Conservation (phyloP, 2,329 filamentous ascomycete species). For the Aspergillus tanneri region DNA sequence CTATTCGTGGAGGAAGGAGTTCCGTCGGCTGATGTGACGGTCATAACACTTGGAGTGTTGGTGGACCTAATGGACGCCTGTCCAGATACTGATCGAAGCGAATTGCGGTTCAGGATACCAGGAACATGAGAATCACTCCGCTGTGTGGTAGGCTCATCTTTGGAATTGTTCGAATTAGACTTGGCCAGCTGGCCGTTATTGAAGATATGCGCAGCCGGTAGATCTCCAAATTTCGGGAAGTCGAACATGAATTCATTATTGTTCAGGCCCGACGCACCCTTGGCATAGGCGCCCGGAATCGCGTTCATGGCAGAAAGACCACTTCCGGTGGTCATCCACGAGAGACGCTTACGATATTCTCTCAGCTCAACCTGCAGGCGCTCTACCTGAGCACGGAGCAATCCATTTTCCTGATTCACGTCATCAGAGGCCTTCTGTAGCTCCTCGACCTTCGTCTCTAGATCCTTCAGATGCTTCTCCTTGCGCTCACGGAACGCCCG, state of each 20-base stretch:
- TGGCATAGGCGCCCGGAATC: slow-evolving; percentile 47
- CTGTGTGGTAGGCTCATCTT: slow-evolving; percentile 30
- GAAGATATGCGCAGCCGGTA: slow-evolving; percentile 58
- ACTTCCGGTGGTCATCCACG: slow-evolving; percentile 55
- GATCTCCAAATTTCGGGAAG: slow-evolving; percentile 86
- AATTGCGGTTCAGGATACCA: slow-evolving; percentile 32
- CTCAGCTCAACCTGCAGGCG: slow-evolving; percentile 79
- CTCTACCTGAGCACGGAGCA: slow-evolving; percentile 83
- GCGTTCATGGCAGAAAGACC: slow-evolving; percentile 50
- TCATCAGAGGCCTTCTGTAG: slow-evolving; percentile 78
- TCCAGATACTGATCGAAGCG: slow-evolving; percentile 14
- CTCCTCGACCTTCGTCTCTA: slow-evolving; percentile 58
- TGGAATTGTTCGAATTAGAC: slow-evolving; percentile 29
- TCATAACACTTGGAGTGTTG: not conserved
- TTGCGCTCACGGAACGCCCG: slow-evolving; percentile 92
- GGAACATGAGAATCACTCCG: slow-evolving; percentile 25
- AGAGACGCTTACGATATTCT: slow-evolving; percentile 86
- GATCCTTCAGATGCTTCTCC: slow-evolving; percentile 66
- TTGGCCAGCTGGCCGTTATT: slow-evolving; percentile 45
- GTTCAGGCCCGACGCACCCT: slow-evolving; percentile 58
- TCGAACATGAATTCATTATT: slow-evolving; percentile 91
- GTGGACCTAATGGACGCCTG: slow-evolving; percentile 2
- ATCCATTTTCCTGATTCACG: slow-evolving; percentile 79
- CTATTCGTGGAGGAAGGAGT: slow-evolving; percentile 14
- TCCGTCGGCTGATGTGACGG: not conserved